phyloP scores from a whole-genome alignment of 2,329 filamentous ascomycete genomes.

The Epichloe scottii region DNA sequence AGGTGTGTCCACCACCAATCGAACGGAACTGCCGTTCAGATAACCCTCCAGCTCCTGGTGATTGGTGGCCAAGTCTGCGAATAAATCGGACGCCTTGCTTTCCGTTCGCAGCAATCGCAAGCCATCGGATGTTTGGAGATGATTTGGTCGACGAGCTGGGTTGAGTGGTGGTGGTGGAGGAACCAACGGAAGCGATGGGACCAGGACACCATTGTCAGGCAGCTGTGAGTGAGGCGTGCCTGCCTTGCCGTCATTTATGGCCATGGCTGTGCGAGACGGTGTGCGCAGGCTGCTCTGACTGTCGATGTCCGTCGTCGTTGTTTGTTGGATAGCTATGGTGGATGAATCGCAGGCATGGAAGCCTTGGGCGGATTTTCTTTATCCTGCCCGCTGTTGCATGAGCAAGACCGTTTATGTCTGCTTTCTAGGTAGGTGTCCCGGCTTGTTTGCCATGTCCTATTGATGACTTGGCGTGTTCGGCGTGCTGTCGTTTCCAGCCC shows the following conservation, averaged over 20 bases:
- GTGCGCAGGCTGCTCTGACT: neutral
- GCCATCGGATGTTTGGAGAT: neutral
- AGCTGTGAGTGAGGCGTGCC: neutral
- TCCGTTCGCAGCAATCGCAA: neutral
- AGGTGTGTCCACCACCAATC: neutral
- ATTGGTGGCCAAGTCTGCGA: slow-evolving; percentile 7
- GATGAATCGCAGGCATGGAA: neutral
- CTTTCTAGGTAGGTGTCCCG: neutral
- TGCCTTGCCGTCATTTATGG: neutral
- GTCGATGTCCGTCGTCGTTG: neutral
- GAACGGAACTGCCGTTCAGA: slow-evolving; percentile 2
- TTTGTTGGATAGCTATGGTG: neutral
- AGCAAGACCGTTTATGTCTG: neutral
- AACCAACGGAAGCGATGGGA: slow-evolving; percentile 2
- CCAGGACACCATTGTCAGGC: neutral
- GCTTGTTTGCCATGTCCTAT: neutral
- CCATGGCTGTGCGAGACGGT: neutral
- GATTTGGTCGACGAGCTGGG: slow-evolving; percentile 1
- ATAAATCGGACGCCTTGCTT: slow-evolving; percentile 7
- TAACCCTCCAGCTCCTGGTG: slow-evolving; percentile 9
- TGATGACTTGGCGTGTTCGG: neutral
- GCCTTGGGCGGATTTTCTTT: neutral
- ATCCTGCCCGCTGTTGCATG: neutral
- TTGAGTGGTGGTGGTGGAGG: slow-evolving; percentile 3
- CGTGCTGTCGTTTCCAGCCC: neutral